Evolutionary conservation across 1,139 yeast species (phyloP), one percentile per base, ranked within the genome.

Genomic region (Blastobotrys arbuscula): DNA sequence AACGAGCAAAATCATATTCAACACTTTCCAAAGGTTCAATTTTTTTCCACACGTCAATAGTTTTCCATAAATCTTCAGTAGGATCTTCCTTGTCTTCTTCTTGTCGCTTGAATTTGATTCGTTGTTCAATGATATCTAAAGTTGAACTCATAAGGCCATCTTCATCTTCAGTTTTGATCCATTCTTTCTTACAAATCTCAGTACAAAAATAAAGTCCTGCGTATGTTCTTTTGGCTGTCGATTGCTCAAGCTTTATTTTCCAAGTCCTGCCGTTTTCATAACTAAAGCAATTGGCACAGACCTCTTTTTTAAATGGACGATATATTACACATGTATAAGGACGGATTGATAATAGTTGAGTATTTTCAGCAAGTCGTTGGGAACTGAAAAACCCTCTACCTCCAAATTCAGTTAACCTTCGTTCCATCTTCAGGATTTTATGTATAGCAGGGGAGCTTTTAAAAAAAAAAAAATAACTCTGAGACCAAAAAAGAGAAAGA

Each of bases 301-400:
- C 84, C 58, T 83, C 89, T 57, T 81, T 82, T 49, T 78, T 74
- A 61, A 79, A 82, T 6, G 79, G 81, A 50, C 74, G 71, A 26
- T 73, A 64, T 3, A 82, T 69, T 1, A 78, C 71, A 15, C 74
- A 68, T 13, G 82, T 73, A 44, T 78, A 60, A 1, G 82, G 79
- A 1, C 62, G 55, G 40, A 77, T 72, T 9, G 54, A 56, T 43
- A 78, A 67, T 1, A 83, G 64, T 1, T 61, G 59, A 0, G 79
- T 72, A 8, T 71, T 76, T 19, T 33, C 35, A 7, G 50, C 37
- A 7, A 48, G 36, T 8, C 39, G 19, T 10, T 62, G 57, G 4
- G 74, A 67, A 15, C 82, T 74, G 61, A 79, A 81, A 54, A 84
- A 81, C 1, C 88, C 87, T 52, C 88, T 70, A 12, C 90, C 86